Evolutionary conservation across 768 basidiomycete genomes (phyloP).

Genomic region (Lactarius psammicola): DNA sequence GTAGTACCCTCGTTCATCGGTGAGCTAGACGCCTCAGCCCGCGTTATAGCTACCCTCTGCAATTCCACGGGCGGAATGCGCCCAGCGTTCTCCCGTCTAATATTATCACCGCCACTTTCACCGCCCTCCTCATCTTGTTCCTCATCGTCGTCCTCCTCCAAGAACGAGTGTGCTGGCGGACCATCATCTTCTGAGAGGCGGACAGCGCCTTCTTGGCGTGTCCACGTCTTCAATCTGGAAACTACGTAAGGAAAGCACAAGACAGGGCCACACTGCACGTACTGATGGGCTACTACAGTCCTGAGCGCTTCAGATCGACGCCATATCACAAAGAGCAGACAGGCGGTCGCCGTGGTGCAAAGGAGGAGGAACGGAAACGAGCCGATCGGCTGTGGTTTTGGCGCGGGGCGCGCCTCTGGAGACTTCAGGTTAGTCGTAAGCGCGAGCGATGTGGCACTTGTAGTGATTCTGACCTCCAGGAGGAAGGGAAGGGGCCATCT

Average conservation of each 20-base stretch:
- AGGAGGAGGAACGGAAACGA: slow-evolving; percentile 52
- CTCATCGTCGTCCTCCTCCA: slow-evolving; percentile 50
- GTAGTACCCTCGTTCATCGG: not conserved
- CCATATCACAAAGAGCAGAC: slow-evolving; percentile 60
- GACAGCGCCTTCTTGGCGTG: slow-evolving; percentile 52
- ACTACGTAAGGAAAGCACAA: not conserved
- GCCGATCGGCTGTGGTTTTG: slow-evolving; percentile 63
- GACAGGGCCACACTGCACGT: slow-evolving; percentile 35
- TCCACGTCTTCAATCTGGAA: slow-evolving; percentile 55
- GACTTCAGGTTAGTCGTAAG: slow-evolving; percentile 12
- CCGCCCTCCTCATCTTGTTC: slow-evolving; percentile 38
- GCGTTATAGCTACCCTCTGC: not conserved
- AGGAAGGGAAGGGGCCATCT: slow-evolving; percentile 18
- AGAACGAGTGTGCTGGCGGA: slow-evolving; percentile 58
- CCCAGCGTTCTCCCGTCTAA: not conserved
- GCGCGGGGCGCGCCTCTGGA: slow-evolving; percentile 43
- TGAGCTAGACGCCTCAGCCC: not conserved
- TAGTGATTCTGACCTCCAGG: slow-evolving; percentile 19
- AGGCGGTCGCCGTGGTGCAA: slow-evolving; percentile 53
- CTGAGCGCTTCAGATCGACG: slow-evolving; percentile 53
- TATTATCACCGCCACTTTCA: slow-evolving; percentile 44
- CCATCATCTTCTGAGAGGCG: slow-evolving; percentile 67
- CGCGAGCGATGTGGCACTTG: not conserved
- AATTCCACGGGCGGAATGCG: not conserved
- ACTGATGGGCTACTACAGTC: slow-evolving; percentile 54